Percentiles rank a stretch among this genome's conserved stretches.
Conservation (phyloP, 495 filamentous ascomycete species). For the Hypoxylon crocopeplum region DNA sequence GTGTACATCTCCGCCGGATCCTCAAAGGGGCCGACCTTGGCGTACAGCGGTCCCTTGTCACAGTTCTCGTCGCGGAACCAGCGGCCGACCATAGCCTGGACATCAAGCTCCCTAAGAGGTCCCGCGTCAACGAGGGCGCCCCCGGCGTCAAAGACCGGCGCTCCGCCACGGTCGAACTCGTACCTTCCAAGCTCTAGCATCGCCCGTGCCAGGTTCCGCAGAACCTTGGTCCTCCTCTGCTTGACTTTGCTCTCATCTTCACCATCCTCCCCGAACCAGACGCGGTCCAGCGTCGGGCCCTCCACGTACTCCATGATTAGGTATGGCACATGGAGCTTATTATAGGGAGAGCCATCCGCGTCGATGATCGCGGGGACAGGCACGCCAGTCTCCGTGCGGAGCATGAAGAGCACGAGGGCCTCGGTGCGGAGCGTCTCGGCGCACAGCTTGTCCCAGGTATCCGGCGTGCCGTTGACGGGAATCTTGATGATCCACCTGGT, state of each 20-base stretch:
- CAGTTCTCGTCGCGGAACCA: slow-evolving; percentile 30
- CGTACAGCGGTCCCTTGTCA: slow-evolving; percentile 15
- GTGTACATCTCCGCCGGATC: slow-evolving; percentile 25
- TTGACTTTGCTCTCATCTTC: not conserved
- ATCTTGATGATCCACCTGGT: slow-evolving; percentile 37
- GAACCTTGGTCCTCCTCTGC: slow-evolving; percentile 11
- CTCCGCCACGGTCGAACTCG: slow-evolving; percentile 29
- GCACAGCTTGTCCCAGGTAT: slow-evolving; percentile 24
- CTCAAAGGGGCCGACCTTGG: slow-evolving; percentile 11
- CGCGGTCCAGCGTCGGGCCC: slow-evolving; percentile 24
- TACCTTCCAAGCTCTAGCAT: slow-evolving; percentile 33
- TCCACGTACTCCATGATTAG: slow-evolving; percentile 35
- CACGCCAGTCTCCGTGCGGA: slow-evolving; percentile 19
- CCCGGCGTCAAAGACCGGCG: slow-evolving; percentile 25
- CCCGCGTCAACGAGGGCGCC: slow-evolving; percentile 14
- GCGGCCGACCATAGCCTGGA: slow-evolving; percentile 31
- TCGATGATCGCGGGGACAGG: slow-evolving; percentile 38
- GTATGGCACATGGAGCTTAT: slow-evolving; percentile 29
- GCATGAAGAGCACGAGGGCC: slow-evolving; percentile 25
- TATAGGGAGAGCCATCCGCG: slow-evolving; percentile 23
- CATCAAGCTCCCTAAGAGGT: slow-evolving; percentile 20
- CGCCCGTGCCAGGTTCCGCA: slow-evolving; percentile 15
- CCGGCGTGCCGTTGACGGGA: slow-evolving; percentile 26
- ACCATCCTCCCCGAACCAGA: slow-evolving; percentile 20
- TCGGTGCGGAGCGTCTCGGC: slow-evolving; percentile 28